Base-by-base conservation (phyloP, 225 moss, liverwort and hornwort species). In the Sphagnum tenellum region DNA sequence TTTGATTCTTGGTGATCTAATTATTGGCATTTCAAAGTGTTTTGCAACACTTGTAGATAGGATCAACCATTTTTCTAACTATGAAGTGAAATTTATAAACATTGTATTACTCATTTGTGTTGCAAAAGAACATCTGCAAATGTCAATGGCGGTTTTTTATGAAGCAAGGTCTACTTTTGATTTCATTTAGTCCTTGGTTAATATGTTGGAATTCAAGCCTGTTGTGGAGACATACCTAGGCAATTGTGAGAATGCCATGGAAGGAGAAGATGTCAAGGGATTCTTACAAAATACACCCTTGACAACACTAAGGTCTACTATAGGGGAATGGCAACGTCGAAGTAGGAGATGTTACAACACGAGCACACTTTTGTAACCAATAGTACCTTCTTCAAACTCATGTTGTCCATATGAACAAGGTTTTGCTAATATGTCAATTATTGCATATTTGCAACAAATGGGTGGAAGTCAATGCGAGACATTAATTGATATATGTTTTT, bases 41-140 rank as follows among this genome's bases (percentile, higher is more conserved):
- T 87, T 98, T 50, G 89, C 87, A 55, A 84, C 98, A 9, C 81
- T 98, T 2, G 98, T 93, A 3, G 87, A 90, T 81, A 83, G 93
- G 12, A 87, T 98, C 48, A 91, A 90, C 63, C 82, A 75, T 59
- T 92, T 92, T 50, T 72, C 84, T 54, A 93, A 78, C 72, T 75
- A 79, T 49, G 98, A 98, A 71, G 98, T 98, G 49, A 98, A 91
- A 76, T 86, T 93, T 55, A 93, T 93, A 29, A 93, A 90, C 46
- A 84, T 87, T 58, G 93, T 87, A 5, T 67, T 98, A 64, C 79
- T 98, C 53, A 98, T 98, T 44, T 98, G 98, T 71, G 93, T 90
- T 12, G 87, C 90, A 3, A 93, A 84, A 68, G 90, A 93, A 66
- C 98, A 93, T 75, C 74, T 90, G 12, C 90, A 90, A 72, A 90